Evolutionary conservation across 1,139 yeast species (phyloP).

Genomic region (Chernovozyma sophiae-reginae): DNA sequence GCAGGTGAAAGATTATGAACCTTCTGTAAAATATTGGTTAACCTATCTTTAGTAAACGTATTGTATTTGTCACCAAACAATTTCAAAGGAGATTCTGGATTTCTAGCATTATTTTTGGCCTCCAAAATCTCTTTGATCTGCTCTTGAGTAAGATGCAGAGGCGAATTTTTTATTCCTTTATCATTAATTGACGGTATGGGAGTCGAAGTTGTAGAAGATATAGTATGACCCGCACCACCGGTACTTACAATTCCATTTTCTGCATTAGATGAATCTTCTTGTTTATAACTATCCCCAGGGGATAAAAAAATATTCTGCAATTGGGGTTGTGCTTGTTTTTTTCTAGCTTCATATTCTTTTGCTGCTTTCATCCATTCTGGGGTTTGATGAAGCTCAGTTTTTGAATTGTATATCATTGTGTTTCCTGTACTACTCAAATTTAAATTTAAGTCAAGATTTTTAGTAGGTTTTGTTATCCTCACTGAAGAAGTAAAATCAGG

Average conservation of each 20-base stretch:
- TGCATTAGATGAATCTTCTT: not conserved
- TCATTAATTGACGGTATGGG: conserved; percentile 6
- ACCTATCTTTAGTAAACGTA: conserved; percentile 38
- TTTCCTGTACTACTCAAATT: conserved; percentile 21
- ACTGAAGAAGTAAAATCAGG: conserved; percentile 29
- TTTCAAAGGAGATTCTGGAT: conserved; percentile 38
- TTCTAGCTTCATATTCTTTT: conserved; percentile 25
- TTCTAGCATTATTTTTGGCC: conserved; percentile 8
- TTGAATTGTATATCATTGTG: conserved; percentile 37
- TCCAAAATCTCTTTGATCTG: conserved; percentile 13
- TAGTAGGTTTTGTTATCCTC: conserved; percentile 20
- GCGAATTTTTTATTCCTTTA: not conserved
- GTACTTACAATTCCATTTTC: conserved; percentile 7
- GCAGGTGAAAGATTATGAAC: conserved; percentile 19
- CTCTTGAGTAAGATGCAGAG: conserved; percentile 15
- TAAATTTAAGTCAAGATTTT: conserved; percentile 15
- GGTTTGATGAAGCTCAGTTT: conserved; percentile 18
- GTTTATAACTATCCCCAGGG: not conserved
- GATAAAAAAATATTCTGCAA: conserved; percentile 31
- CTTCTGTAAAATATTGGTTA: conserved; percentile 29
- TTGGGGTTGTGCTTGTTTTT: conserved; percentile 23
- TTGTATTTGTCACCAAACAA: conserved; percentile 36
- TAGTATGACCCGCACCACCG: conserved; percentile 3
- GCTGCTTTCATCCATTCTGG: conserved; percentile 39
- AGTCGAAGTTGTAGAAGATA: conserved; percentile 6